Evolutionary conservation across 2,329 filamentous ascomycete species (phyloP), one percentile per base, ranked within the genome.

Genomic region (Rhinocladiella similis): DNA sequence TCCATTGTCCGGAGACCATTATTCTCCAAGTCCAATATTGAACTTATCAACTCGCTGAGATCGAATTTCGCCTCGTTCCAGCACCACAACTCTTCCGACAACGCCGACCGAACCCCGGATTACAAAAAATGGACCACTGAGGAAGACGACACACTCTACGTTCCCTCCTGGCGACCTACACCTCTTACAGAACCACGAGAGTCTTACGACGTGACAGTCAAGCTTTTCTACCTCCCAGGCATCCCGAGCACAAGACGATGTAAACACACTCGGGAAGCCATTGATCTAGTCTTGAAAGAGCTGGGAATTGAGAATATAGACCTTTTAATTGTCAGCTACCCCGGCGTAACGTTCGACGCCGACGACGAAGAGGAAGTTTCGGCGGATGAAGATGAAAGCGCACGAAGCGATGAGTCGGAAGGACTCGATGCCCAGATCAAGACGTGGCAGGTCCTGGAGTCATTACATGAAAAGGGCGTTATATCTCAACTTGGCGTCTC

Each of bases 121-220:
- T 70, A 65, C 50, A 61, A 59, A 65, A 68, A 61, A 68, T 96
- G 92, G 92, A 95, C 90, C 0, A 81, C 81, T 57, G 77, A 77
- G 50, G 79, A 85, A 45, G 80, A 77, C 39, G 77, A 78, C 47
- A 80, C 80, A 4, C 80, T 93, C 45, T 93, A 88, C 69, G 83
- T 97, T 39, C 93, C 93, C 46, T 83, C 87, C 39, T 84, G 93
- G 69, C 84, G 91, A 71, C 89, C 88, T 79, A 78, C 83, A 12
- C 76, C 82, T 27, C 78, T 99, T 45, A 80, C 84, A 29, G 94
- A 99, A 69, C 91, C 96, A 65, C 80, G 88, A 22, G 80, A 83
- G 57, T 86, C 91, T 65, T 99, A 99, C 77, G 91, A 97, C 69
- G 91, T 97, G 68, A 97, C 93, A 0, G 87, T 94, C 59, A 99